Base-by-base conservation (phyloP, 108 stramenopile genomes). In the Pseudonitzschia multistriata region DNA sequence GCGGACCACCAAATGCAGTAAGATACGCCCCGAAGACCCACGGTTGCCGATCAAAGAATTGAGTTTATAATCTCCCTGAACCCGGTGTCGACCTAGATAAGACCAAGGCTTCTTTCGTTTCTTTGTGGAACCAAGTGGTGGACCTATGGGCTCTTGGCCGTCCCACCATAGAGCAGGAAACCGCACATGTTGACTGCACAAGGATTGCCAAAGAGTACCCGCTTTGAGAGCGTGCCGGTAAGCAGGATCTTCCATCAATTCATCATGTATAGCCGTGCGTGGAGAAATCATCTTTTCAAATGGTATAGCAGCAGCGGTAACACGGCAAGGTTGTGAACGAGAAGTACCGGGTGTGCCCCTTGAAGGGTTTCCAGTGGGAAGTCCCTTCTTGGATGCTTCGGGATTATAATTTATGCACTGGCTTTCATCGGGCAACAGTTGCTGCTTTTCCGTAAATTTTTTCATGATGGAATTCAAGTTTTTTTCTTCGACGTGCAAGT, bases 171-270 rank as follows among this genome's bases (percentile, higher is more conserved):
- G 35, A 8, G 71, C 52, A 17, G 92, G 89, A 57, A 93, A 93
- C 5, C 87, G 87, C 28, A 93, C 88, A 48, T 89, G 88, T 49
- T 90, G 85, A 28, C 89, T 87, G 21, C 87, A 86, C 19, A 93
- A 66, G 25, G 88, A 81, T 48, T 90, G 88, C 92, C 92, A 93
- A 7, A 90, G 65, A 22, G 68, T 60, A 17, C 92, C 92, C 24
- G 92, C 88, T n/a, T 63, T 53, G 34, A 77, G 78, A 15, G 92
- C 92, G 54, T 93, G 92, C 0, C 14, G 29, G 69, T 49, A 85
- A 0, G 67, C 85, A 33, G 76, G 76, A 50, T 85, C 81, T 39
- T 53, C 45, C 10, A 61, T 5, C 1, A 76, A 45, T 22, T 31
- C 13, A 25, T 57, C 42, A 34, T 70, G 34, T 15, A 39, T 21